Base-by-base conservation (phyloP, 2,329 filamentous ascomycete genomes). In the Diplodia corticola region DNA sequence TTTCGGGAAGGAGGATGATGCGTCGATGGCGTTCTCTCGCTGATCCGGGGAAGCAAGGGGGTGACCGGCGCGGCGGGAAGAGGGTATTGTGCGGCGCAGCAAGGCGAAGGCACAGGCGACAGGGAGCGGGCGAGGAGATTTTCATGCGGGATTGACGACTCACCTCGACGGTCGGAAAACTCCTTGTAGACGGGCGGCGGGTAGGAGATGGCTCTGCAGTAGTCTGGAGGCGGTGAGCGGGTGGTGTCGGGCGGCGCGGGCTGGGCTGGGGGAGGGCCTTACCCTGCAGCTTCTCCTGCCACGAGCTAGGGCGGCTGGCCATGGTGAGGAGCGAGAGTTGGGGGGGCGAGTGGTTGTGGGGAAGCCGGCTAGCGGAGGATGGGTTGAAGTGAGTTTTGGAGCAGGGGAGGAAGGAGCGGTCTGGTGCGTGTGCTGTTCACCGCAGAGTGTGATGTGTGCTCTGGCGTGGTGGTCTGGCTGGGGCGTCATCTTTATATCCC, bases 131-230 rank as follows among this genome's bases (percentile, higher is more conserved):
- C 15, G 46, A 50, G 26, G 54, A 30, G 54, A 26, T 26, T 22
- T 55, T 15, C 51, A 55, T 26, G 53, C 55, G 55, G 30, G 20
- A 26, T 22, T 9, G 9, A 30, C 50, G 28, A 59, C 70, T 64
- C 69, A 78, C 77, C 77, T 69, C 77, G 69, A 61, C 76, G 75
- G 67, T 79, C 77, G 63, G 76, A 78, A 3, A 78, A 70, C 35
- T 77, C 75, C 63, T 77, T 75, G 55, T 71, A 77, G 10, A 68
- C 67, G 5, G 75, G 73, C 13, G 75, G 73, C 28, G 70, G 70
- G 9, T 74, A 63, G n/a, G 69, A 59, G 20, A 69, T 66, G 17
- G 67, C 70, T 24, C 68, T 69, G 65, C 77, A 79, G 60, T 77
- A 71, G 7, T 76, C 77, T 78, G 60, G 24, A n/a, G 54, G 28